Conservation (phyloP, 371 early-diverging fungal species). For the Rhizopus arrhizus region DNA sequence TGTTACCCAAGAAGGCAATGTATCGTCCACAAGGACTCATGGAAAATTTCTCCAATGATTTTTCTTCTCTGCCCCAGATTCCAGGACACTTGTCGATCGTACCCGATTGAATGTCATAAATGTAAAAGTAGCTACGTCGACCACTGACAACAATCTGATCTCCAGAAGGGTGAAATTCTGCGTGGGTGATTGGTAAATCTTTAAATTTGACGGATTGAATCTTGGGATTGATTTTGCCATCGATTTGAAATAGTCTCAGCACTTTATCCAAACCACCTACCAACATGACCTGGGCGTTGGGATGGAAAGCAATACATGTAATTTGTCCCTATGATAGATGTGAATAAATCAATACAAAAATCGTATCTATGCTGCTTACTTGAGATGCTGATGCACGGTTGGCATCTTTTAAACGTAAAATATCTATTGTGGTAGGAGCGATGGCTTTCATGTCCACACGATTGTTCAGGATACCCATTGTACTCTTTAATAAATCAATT, state of each 20-base stretch:
- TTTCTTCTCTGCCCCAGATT: slow-evolving; percentile 74
- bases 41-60: slow-evolving; percentile 66
- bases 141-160: slow-evolving; percentile 76
- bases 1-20: slow-evolving; percentile 76
- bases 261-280: slow-evolving; percentile 86
- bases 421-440: slow-evolving; percentile 58
- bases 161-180: slow-evolving; percentile 78
- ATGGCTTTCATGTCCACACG: slow-evolving; percentile 35
- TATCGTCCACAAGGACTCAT: slow-evolving; percentile 64
- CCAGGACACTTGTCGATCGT: slow-evolving; percentile 67
- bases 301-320: slow-evolving; percentile 85
- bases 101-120: slow-evolving; percentile 84
- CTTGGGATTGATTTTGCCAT: slow-evolving; percentile 88
- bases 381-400: slow-evolving; percentile 49
- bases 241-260: slow-evolving; percentile 83
- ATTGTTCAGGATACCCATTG: slow-evolving; percentile 57
- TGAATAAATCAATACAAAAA: neutral
- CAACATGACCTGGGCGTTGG: slow-evolving; percentile 83
- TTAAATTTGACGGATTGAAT: slow-evolving; percentile 81
- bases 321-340: slow-evolving; percentile 54
- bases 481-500: slow-evolving; percentile 51
- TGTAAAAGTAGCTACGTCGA: slow-evolving; percentile 75
- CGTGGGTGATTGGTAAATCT: slow-evolving; percentile 77
- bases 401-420: slow-evolving; percentile 76
- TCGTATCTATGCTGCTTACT: slow-evolving; percentile 16